phyloP scores from a whole-genome alignment of 148 eudicot genomes.

The Rhododendron ovatum region DNA sequence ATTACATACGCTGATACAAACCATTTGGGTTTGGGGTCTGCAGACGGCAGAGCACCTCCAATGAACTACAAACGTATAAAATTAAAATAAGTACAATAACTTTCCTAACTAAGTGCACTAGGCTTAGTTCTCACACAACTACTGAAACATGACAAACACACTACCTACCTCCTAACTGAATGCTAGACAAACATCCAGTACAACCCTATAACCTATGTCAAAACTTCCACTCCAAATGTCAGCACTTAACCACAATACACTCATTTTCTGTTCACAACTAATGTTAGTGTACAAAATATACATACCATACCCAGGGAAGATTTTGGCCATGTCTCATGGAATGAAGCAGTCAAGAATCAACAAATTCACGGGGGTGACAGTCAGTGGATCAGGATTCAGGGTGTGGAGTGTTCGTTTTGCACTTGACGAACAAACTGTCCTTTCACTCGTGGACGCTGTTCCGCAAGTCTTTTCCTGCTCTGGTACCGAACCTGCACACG shows the following conservation, averaged over 20 bases:
- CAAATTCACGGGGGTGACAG: not conserved
- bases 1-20: not conserved
- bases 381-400: not conserved
- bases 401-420: conserved; percentile 43
- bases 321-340: not conserved
- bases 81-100: not conserved
- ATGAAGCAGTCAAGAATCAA: not conserved
- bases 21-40: not conserved
- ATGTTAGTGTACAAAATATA: not conserved
- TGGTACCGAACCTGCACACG: conserved; percentile 75
- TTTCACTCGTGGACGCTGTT: conserved; percentile 86
- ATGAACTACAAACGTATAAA: not conserved
- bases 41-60: conserved; percentile 5
- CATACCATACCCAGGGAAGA: not conserved
- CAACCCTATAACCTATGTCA: not conserved
- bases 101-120: not conserved
- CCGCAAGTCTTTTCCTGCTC: conserved; percentile 88
- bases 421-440: conserved; percentile 95
- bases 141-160: not conserved
- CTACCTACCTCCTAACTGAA: not conserved
- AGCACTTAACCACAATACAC: not conserved
- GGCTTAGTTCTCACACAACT: not conserved
- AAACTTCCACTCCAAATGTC: not conserved
- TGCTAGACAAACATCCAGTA: not conserved
- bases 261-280: not conserved